phyloP scores from a whole-genome alignment of 805 yeast genomes.

The Wickerhamomyces chambardii region DNA sequence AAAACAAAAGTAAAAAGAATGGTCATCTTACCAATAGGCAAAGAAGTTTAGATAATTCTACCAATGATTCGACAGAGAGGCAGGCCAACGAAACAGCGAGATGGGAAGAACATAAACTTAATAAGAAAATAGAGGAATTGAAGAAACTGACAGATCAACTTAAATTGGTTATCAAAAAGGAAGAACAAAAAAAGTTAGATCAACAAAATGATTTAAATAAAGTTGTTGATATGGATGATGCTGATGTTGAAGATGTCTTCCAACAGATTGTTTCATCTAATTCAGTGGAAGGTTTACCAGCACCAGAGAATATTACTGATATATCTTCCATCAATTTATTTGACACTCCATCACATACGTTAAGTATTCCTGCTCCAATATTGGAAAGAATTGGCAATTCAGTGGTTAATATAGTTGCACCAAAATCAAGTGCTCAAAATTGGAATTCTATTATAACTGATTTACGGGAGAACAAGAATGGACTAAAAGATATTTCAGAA shows the following conservation, averaged over 20 bases:
- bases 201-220: neutral
- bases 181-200: neutral
- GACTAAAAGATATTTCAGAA: slow-evolving; percentile 22
- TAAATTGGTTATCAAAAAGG: neutral
- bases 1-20: neutral
- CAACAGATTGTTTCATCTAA: neutral
- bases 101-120: neutral
- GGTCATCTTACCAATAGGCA: neutral
- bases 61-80: neutral
- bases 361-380: slow-evolving; percentile 24
- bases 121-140: neutral
- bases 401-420: slow-evolving; percentile 27
- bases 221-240: neutral
- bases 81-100: neutral
- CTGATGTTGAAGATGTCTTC: neutral
- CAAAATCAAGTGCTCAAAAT: slow-evolving; percentile 24
- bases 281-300: neutral
- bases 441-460: slow-evolving; percentile 28
- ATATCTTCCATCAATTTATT: slow-evolving; percentile 4
- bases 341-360: slow-evolving; percentile 15
- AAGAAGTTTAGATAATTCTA: neutral
- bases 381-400: slow-evolving; percentile 31
- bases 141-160: neutral
- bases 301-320: neutral
- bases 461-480: slow-evolving; percentile 17